These are phyloP conservation scores for Clonostachys chloroleuca DNA, from an alignment of 2,329 filamentous ascomycete species.

Conservation along the genomic window DNA sequence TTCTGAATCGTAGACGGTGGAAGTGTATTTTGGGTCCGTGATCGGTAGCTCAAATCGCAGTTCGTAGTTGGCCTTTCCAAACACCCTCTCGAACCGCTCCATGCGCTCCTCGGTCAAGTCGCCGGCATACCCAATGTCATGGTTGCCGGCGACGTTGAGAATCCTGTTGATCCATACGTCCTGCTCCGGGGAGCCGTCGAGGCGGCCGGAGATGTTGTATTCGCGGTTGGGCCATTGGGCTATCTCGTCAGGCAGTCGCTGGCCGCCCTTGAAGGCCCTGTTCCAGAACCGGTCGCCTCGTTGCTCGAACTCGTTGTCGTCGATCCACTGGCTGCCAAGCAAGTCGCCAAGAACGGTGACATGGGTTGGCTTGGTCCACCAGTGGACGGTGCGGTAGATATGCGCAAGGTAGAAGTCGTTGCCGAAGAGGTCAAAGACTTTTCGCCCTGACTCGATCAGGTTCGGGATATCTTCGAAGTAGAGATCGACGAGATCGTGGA, in stretches of 20 bases:
- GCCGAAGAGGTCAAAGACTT: constrained; percentile 81
- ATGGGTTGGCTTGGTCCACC: constrained; percentile 85
- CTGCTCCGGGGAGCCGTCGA: constrained; percentile 37
- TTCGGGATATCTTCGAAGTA: constrained; percentile 64
- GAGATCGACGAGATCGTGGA: constrained; percentile 58
- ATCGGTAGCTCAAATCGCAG: constrained; percentile 64
- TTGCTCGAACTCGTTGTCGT: constrained; percentile 74
- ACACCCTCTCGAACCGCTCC: constrained; percentile 75
- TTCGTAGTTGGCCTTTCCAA: constrained; percentile 90
- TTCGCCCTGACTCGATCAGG: constrained; percentile 63
- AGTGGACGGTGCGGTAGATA: constrained; percentile 77
- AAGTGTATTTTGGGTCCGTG: constrained; percentile 26
- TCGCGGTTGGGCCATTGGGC: constrained; percentile 41
- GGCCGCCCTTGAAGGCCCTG: constrained; percentile 66
- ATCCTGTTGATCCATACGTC: constrained; percentile 68
- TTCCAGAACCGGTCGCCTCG: constrained; percentile 77
- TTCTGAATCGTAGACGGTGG: constrained; percentile 33
- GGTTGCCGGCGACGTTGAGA: constrained; percentile 91
- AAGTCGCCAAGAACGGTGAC: constrained; percentile 86
- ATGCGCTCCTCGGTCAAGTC: constrained; percentile 77
- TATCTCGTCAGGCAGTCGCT: constrained; percentile 56
- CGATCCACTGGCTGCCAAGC: constrained; percentile 92
- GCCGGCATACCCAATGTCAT: constrained; percentile 94
- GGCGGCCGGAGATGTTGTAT: constrained; percentile 43
- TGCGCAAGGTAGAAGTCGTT: constrained; percentile 96